Conservation (phyloP, 2,329 filamentous ascomycete genomes). For the Pezicula radicicola region DNA sequence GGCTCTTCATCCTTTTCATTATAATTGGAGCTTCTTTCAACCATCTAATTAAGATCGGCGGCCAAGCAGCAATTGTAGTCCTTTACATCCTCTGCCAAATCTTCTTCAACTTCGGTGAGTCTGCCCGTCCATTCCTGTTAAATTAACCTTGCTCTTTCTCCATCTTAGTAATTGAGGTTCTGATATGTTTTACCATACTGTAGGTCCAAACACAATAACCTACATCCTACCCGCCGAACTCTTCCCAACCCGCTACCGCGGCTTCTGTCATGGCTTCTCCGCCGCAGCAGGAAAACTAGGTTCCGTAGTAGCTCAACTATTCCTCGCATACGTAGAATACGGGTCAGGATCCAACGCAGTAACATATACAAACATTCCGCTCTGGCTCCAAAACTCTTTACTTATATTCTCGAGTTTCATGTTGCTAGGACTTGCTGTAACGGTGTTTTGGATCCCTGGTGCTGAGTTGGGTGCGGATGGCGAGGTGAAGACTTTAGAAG, state of each 20-base stretch:
- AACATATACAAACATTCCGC: not conserved
- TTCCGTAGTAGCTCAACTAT: constrained; percentile 35
- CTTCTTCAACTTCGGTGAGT: constrained; percentile 49
- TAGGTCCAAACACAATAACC: not conserved
- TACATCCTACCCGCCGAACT: constrained; percentile 50
- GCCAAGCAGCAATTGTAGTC: constrained; percentile 24
- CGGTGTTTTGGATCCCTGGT: constrained; percentile 13
- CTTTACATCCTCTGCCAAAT: constrained; percentile 43
- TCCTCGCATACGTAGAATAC: constrained; percentile 8
- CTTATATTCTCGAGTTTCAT: constrained; percentile 17
- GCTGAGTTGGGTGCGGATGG: constrained; percentile 10
- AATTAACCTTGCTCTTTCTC: too few relatives aligned
- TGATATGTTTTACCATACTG: too few relatives aligned
- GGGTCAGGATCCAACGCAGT: not conserved
- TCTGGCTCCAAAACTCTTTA: not conserved
- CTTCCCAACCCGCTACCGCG: constrained; percentile 62
- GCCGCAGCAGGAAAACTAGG: constrained; percentile 58
- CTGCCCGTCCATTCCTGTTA: constrained; percentile 33
- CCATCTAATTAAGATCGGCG: constrained; percentile 16
- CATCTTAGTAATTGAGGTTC: too few relatives aligned
- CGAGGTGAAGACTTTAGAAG: constrained; percentile 15
- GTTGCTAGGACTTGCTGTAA: constrained; percentile 16
- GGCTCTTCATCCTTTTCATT: constrained; percentile 19
- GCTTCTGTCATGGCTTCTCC: constrained; percentile 59
- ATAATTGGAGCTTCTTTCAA: constrained; percentile 29